Conservation (phyloP, 805 yeast species). For the Kluyveromyces nonfermentans region DNA sequence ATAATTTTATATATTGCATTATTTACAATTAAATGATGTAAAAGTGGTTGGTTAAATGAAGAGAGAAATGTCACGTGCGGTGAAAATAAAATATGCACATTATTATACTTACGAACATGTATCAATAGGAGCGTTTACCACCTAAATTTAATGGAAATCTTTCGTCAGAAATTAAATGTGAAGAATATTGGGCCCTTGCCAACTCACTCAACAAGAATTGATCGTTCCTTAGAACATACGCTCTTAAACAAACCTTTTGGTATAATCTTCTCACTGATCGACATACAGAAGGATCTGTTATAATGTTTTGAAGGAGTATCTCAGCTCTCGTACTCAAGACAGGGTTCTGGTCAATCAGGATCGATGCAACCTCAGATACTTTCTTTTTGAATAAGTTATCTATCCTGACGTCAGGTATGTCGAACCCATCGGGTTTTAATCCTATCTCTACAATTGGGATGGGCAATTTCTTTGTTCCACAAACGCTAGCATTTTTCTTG, state of each 20-base stretch:
- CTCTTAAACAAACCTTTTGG: constrained; percentile 13
- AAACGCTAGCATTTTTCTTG: constrained; percentile 11
- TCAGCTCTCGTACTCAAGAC: constrained; percentile 8
- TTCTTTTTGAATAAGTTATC: constrained; percentile 12
- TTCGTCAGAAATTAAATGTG: not conserved
- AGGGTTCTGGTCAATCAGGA: constrained; percentile 16
- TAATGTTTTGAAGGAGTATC: constrained; percentile 9
- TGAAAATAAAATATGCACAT: too few species aligned
- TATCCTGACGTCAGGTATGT: constrained; percentile 13
- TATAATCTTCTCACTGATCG: constrained; percentile 11
- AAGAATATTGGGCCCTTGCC: not conserved
- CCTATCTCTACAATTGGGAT: constrained; percentile 19
- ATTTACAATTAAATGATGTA: too few species aligned
- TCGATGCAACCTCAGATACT: constrained; percentile 11
- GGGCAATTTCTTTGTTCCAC: constrained; percentile 11
- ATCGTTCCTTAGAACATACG: constrained; percentile 10
- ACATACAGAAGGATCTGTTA: constrained; percentile 3
- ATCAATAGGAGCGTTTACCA: too few species aligned
- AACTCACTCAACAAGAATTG: constrained; percentile 3
- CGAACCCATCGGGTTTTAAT: constrained; percentile 16
- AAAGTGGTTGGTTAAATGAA: too few species aligned
- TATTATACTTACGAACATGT: too few species aligned
- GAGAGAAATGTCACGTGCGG: too few species aligned
- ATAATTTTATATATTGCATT: too few species aligned
- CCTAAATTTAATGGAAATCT: too few species aligned